phyloP scores from a whole-genome alignment of 129 eudicot species.

The Centrapalus pauciflorus region DNA sequence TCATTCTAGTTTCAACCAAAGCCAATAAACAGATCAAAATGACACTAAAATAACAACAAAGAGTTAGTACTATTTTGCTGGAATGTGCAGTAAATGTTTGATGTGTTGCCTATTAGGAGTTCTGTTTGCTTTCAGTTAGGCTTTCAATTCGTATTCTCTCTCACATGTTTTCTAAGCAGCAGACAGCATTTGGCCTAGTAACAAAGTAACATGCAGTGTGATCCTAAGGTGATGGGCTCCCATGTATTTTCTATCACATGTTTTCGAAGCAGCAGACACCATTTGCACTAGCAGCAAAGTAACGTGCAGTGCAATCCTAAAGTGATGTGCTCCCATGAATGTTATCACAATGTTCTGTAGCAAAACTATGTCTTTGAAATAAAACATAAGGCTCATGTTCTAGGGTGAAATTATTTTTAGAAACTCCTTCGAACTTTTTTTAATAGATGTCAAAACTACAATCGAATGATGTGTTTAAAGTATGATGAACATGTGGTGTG shows the following conservation, averaged over 20 bases:
- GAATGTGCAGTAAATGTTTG: conserved; percentile 18
- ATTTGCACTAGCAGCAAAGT: too few relatives aligned
- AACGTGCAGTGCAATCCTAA: neutral
- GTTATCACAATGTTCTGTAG: neutral
- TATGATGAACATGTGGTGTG: neutral
- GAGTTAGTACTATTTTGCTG: neutral
- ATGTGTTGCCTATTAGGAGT: conserved; percentile 3
- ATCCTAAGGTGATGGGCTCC: too few relatives aligned
- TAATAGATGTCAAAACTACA: too few relatives aligned
- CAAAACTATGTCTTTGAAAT: neutral
- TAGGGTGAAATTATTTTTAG: neutral
- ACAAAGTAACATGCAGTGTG: too few relatives aligned
- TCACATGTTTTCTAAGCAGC: neutral
- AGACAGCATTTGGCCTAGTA: neutral
- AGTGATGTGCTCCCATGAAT: neutral
- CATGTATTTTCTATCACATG: too few relatives aligned
- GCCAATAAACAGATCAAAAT: too few relatives aligned
- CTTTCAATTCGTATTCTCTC: neutral
- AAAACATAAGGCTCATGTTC: neutral
- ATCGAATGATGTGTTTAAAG: neutral
- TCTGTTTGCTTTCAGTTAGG: too few relatives aligned
- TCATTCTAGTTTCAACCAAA: too few relatives aligned
- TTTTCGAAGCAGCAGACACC: too few relatives aligned
- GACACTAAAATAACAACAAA: too few relatives aligned
- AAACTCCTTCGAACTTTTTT: too few relatives aligned